Base-by-base conservation (phyloP, 768 basidiomycete genomes). In the Cubamyces lactineus region DNA sequence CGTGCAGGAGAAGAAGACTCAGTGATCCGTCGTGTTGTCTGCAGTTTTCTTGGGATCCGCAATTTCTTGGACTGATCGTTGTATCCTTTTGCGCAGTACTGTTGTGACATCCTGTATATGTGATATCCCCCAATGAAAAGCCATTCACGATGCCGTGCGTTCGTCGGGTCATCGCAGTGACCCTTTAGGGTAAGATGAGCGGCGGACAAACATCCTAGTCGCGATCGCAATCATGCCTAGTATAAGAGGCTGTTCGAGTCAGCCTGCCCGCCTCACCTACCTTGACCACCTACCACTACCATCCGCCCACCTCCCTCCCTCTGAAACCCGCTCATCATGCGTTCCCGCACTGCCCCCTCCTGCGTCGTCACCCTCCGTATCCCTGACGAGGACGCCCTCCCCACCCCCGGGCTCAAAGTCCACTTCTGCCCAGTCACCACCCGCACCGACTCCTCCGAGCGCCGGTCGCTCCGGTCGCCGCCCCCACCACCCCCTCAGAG, bases 1-100 rank as follows among this genome's bases (percentile, higher is more conserved):
- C 28, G 56, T 23, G 1, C 54, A 42, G 34, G 61, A 62, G 51
- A 66, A 66, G 46, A 74, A 71, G 40, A 72, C 71, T 47, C 61
- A 61, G 2, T 71, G 72, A 70, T 42, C 13, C 2, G 19, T 13
- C 24, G 38, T 59, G 34, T n/a, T 15, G 5, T 38, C 38, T 28
- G 3, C 15, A 34, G n/a, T 6, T 38, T 34, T 34, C 34, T 34
- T 34, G 34, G 34, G 11, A 11, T 11, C 9, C 34, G 34, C 34
- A 34, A 34, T 21, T 51, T 42, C 39, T 52, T 43, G 49, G 57
- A 42, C 49, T 51, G 49, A 43, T 30, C 11, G 30, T 17, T 56
- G 54, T 56, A 46, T 38, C 45, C 19, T 28, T 19, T 21, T 19
- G 34, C 34, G 34, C 34, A 34, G 34, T 11, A 11, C 42, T 9